phyloP scores from a whole-genome alignment of 805 yeast genomes.

The Vanderwaltozyma polyspora region DNA sequence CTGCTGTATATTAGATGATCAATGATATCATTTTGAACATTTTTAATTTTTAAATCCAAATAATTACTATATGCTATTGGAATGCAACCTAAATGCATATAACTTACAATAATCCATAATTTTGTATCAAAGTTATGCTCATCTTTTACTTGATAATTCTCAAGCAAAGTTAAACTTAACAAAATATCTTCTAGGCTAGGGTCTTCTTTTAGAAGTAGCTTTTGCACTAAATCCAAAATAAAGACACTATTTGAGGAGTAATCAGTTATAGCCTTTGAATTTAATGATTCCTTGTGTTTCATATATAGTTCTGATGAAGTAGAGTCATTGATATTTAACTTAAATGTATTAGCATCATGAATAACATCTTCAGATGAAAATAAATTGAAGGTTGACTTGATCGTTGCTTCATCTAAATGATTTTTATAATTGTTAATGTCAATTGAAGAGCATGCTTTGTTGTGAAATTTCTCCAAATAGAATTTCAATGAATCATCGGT shows the following conservation, averaged over 20 bases:
- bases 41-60: slow-evolving; percentile 49
- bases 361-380: slow-evolving; percentile 28
- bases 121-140: slow-evolving; percentile 62
- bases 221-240: slow-evolving; percentile 42
- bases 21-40: slow-evolving; percentile 65
- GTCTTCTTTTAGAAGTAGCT: slow-evolving; percentile 15
- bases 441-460: slow-evolving; percentile 53
- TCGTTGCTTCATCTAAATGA: slow-evolving; percentile 17
- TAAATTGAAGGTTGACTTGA: slow-evolving; percentile 9
- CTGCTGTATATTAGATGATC: slow-evolving; percentile 44
- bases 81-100: slow-evolving; percentile 45
- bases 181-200: slow-evolving; percentile 21
- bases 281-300: slow-evolving; percentile 28
- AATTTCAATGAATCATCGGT: slow-evolving; percentile 24
- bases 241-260: slow-evolving; percentile 62
- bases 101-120: slow-evolving; percentile 59
- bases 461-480: slow-evolving; percentile 37
- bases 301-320: slow-evolving; percentile 30
- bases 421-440: slow-evolving; percentile 39
- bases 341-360: slow-evolving; percentile 38
- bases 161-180: slow-evolving; percentile 44
- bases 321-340: slow-evolving; percentile 14
- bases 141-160: slow-evolving; percentile 43
- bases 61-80: slow-evolving; percentile 41
- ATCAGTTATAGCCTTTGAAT: slow-evolving; percentile 45